Percentiles rank a stretch among this genome's conserved stretches.
Conservation (phyloP, 2,329 filamentous ascomycete genomes). For the Fusarium torulosum region DNA sequence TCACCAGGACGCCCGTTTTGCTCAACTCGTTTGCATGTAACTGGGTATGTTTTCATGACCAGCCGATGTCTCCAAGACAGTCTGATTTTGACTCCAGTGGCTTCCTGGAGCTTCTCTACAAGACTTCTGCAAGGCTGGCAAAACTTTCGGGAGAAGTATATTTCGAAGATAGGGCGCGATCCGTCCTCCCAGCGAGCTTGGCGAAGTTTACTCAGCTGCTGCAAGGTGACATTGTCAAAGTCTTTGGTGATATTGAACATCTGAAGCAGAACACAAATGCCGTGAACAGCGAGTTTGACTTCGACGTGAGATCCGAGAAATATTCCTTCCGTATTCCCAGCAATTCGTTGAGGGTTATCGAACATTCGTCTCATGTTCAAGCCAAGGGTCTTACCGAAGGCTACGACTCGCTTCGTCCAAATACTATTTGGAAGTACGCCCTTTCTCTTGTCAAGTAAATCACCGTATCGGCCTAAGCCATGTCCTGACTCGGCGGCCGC, state of each 20-base stretch:
- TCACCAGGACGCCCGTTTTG: not conserved
- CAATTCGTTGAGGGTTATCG: constrained; percentile 38
- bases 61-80: constrained; percentile 50
- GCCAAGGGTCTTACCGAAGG: constrained; percentile 48
- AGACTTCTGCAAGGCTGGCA: constrained; percentile 49
- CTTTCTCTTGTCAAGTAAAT: constrained; percentile 45
- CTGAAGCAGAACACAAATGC: constrained; percentile 48
- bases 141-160: constrained; percentile 54
- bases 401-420: constrained; percentile 51
- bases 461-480: constrained; percentile 47
- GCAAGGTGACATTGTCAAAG: constrained; percentile 36
- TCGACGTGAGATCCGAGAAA: constrained; percentile 56
- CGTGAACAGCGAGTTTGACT: constrained; percentile 56
- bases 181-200: constrained; percentile 45
- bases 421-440: constrained; percentile 48
- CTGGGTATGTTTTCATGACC: constrained; percentile 45
- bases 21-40: not conserved
- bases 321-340: constrained; percentile 37
- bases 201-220: constrained; percentile 44
- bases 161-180: constrained; percentile 49
- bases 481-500: constrained; percentile 54
- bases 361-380: constrained; percentile 49
- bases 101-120: constrained; percentile 41
- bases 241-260: constrained; percentile 45
- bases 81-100: constrained; percentile 47